Conservation (phyloP, 257 asterid species). For the Oldenlandia corymbosa region DNA sequence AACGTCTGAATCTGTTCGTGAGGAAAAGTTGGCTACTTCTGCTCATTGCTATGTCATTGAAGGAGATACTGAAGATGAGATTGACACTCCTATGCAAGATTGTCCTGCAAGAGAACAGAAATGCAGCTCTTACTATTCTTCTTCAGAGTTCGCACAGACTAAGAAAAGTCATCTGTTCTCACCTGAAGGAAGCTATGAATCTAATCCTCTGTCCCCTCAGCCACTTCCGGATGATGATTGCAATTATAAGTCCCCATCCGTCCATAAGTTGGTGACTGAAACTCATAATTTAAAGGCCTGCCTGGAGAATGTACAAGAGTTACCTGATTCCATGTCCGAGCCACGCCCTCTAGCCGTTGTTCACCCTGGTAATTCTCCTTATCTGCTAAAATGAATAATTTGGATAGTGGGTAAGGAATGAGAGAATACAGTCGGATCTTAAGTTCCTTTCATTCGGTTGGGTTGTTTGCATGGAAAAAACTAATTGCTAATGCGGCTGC, state of each 20-base stretch:
- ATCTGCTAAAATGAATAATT: background rate
- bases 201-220: background rate
- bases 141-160: constrained; percentile 8
- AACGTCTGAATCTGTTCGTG: constrained; percentile 9
- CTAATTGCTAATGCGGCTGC: background rate
- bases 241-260: background rate
- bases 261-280: background rate
- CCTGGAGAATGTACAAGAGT: background rate
- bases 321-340: background rate
- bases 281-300: background rate
- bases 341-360: background rate
- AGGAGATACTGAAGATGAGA: constrained; percentile 13
- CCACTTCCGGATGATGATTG: background rate
- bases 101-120: constrained; percentile 19
- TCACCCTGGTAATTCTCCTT: background rate
- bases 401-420: background rate
- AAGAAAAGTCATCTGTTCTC: constrained; percentile 12
- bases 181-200: constrained; percentile 16
- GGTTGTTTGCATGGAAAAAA: background rate
- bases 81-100: constrained; percentile 1
- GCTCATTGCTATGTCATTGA: constrained; percentile 3
- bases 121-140: constrained; percentile 18
- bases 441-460: background rate
- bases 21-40: constrained; percentile 13
- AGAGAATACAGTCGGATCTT: background rate